phyloP scores from a whole-genome alignment of 1,284 basidiomycete genomes.

The Ganoderma resinaceum region DNA sequence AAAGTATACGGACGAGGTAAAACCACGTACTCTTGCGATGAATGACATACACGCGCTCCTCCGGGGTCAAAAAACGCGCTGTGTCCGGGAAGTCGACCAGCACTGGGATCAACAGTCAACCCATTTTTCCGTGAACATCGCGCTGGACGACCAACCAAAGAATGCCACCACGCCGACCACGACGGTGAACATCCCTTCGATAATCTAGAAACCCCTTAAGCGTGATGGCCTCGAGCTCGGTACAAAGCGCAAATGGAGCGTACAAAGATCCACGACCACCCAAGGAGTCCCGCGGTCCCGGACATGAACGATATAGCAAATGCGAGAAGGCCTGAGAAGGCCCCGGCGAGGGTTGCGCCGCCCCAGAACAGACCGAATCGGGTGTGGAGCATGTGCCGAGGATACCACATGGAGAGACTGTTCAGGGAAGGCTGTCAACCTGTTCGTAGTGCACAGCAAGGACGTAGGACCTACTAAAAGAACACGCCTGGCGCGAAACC shows the following conservation, averaged over 20 bases:
- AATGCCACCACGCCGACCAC: slow-evolving; percentile 55
- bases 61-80: slow-evolving; percentile 61
- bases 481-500: slow-evolving; percentile 74
- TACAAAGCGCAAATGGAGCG: slow-evolving; percentile 18
- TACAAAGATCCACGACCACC: slow-evolving; percentile 57
- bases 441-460: slow-evolving; percentile 41
- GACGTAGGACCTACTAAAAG: slow-evolving; percentile 51
- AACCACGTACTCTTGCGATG: slow-evolving; percentile 59
- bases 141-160: slow-evolving; percentile 44
- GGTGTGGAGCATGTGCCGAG: slow-evolving; percentile 39
- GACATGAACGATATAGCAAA: slow-evolving; percentile 50
- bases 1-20: neutral
- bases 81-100: slow-evolving; percentile 65
- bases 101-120: slow-evolving; percentile 38
- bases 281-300: slow-evolving; percentile 44
- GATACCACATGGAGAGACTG: slow-evolving; percentile 42
- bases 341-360: slow-evolving; percentile 41
- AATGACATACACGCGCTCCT: slow-evolving; percentile 63
- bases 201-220: slow-evolving; percentile 45
- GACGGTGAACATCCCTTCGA: slow-evolving; percentile 64
- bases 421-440: neutral
- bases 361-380: slow-evolving; percentile 43
- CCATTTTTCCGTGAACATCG: too few species aligned
- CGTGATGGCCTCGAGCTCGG: neutral
- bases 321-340: slow-evolving; percentile 46